These are phyloP conservation scores for Coniosporium tulheliwenetii DNA, from an alignment of 2,329 filamentous ascomycete species.

Conservation along the genomic window DNA sequence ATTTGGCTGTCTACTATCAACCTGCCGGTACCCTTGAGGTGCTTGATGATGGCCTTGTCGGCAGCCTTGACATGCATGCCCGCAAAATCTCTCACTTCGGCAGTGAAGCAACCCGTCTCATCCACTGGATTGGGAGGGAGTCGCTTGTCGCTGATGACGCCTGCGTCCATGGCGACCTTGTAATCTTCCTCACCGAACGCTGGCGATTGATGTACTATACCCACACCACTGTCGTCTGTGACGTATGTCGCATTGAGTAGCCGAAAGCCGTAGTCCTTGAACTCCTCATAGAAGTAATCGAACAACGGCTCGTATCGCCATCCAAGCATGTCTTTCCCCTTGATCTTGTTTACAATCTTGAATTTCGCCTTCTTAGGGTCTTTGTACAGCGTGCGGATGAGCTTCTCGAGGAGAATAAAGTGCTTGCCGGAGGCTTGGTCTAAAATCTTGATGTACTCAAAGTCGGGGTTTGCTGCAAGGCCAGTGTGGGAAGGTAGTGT, in stretches of 20 bases:
- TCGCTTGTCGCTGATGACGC: conserved; percentile 61
- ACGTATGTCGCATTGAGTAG: conserved; percentile 78
- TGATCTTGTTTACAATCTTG: conserved; percentile 63
- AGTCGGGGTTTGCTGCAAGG: conserved; percentile 64
- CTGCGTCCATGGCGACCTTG: conserved; percentile 58
- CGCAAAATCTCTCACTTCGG: conserved; percentile 62
- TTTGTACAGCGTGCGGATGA: conserved; percentile 76
- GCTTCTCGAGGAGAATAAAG: conserved; percentile 70
- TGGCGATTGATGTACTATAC: conserved; percentile 85
- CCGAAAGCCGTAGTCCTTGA: conserved; percentile 69
- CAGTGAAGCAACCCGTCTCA: conserved; percentile 64
- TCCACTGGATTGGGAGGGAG: conserved; percentile 86
- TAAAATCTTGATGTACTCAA: conserved; percentile 74
- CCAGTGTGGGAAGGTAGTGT: conserved; percentile 70
- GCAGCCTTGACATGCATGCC: conserved; percentile 85
- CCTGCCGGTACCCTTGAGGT: conserved; percentile 62
- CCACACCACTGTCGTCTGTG: conserved; percentile 77
- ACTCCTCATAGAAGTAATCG: conserved; percentile 77
- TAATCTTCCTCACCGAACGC: conserved; percentile 97
- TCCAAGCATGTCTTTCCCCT: conserved; percentile 70
- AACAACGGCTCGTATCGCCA: conserved; percentile 86
- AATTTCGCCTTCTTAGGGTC: conserved; percentile 92
- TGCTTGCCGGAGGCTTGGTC: conserved; percentile 72
- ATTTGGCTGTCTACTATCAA: conserved; percentile 76
- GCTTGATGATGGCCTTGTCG: conserved; percentile 84